Conservation (phyloP, 352 stramenopile species). For the Phytophthora multivora region DNA sequence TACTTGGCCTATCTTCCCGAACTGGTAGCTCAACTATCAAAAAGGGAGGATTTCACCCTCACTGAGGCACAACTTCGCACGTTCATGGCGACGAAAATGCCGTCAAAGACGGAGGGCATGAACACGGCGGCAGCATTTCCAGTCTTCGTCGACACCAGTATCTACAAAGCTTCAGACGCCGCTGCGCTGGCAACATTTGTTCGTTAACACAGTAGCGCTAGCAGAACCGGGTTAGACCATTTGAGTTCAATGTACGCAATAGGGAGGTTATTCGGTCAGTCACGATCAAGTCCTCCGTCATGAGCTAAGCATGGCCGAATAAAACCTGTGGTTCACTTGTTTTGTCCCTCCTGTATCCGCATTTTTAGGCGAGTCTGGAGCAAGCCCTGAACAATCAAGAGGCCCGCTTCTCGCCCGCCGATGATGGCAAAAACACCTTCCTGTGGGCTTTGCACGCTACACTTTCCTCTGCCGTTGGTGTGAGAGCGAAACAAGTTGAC, state of each 20-base stretch:
- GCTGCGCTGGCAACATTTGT: constrained; percentile 35
- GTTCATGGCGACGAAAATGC: constrained; percentile 60
- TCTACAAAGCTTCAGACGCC: constrained; percentile 47
- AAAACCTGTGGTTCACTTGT: too few relatives aligned
- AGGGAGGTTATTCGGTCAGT: too few relatives aligned
- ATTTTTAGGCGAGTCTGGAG: too few relatives aligned
- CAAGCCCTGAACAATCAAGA: constrained; percentile 1
- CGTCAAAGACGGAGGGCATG: constrained; percentile 68
- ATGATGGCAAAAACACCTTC: constrained; percentile 6
- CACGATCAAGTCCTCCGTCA: too few relatives aligned
- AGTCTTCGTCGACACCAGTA: constrained; percentile 57
- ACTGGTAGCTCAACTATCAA: constrained; percentile 43
- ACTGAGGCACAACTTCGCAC: constrained; percentile 43
- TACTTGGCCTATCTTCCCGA: constrained; percentile 48
- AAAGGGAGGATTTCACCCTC: constrained; percentile 26
- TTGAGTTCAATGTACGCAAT: not conserved
- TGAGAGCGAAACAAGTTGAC: constrained; percentile 8
- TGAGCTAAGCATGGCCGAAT: too few relatives aligned
- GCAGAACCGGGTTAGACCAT: not conserved
- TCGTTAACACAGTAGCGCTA: constrained; percentile 7
- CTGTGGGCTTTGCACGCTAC: not conserved
- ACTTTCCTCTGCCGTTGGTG: not conserved
- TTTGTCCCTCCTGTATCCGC: too few relatives aligned
- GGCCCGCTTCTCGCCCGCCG: not conserved
- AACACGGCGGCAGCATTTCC: constrained; percentile 49